Base-by-base conservation (phyloP, 768 basidiomycete species). In the Leccinum boreale region DNA sequence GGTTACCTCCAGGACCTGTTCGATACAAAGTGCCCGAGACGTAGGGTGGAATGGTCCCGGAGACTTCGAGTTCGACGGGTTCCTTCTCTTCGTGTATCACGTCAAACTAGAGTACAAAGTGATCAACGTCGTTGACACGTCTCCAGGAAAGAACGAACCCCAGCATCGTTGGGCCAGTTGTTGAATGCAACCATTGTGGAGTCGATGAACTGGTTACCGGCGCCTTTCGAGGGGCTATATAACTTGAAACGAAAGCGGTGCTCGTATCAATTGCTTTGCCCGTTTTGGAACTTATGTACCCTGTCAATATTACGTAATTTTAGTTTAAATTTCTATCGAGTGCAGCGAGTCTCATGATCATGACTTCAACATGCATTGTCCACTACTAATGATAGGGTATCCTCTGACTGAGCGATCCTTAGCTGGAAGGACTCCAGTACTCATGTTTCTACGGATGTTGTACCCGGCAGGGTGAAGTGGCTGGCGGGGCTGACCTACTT, bases 21-120 rank as follows among this genome's bases (percentile, higher is more conserved):
- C 76, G 62, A 58, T 77, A 74, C 19, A 78, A 67, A 19, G 67
- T 68, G 5, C 77, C 77, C 3, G 65, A 68, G 42, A 75, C 68
- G 56, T 74, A 77, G 17, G 65, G 19, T 31, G 76, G 74, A 36
- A 77, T 74, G 17, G 28, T 61, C 8, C 70, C 70, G 1, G 70
- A 63, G 31, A 71, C 67, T 21, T 58, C 23, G 54, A 72, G 61
- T 46, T 71, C 70, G 21, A 72, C 57, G 1, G 70, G 67, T 28
- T 63, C 63, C 23, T 50, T 64, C 52, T 72, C 70, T 49, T 71
- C 70, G 19, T 71, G 65, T 12, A 66, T 1, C 23, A 68, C 61
- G 15, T 71, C 70, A 47, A 72, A 72, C 70, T 72, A 35, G 6
- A 21, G 36, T 8, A 44, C 19, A 5, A 29, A 9, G 9, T 11